Base-by-base conservation (phyloP, 352 stramenopile genomes). In the Elongisporangium anandrum region DNA sequence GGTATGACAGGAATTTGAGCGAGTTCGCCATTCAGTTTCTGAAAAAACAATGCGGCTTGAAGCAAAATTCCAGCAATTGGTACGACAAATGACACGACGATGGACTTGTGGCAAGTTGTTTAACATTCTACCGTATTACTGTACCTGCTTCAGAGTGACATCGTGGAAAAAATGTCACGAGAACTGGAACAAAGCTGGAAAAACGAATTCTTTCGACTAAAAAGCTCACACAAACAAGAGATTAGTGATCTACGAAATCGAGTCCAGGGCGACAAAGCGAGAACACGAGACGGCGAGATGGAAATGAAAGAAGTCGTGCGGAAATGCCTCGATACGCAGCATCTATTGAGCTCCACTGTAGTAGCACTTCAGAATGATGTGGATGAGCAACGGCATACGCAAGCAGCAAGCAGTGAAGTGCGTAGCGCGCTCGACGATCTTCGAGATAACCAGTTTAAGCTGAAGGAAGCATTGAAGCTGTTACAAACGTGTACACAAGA, bases 291-390 rank as follows among this genome's bases (percentile, higher is more conserved):
- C 54, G 58, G 65, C 21, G 72, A 87, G 13, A 49, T 70, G 1
- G 77, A 90, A 24, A 50, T 81, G 17, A 81, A 80, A 24, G 61
- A 54, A 1, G 63, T 84, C 20, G 24, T 88, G 20, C 69, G 73
- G 12, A 90, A 85, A 47, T 85, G 69, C 39, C 63, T 85, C 1
- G 77, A 90, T 22, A 79, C 74, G 21, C 77, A 90, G 49, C 77
- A 90, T 29, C 57, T 88, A 47, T 54, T 90, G 21, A 87, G 80
- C 56, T 62, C 66, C 17, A 87, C 73, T 0, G 66, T 90, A 7
- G 77, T 90, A 16, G 68, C 72, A 49, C 56, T 90, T 20, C 77
- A 88, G 64, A 66, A 57, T 6, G 80, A 88, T 15, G 51, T 86
- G 13, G 78, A 88, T 21, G 64, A 78, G 17, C 51, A 69, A 15